Conservation (phyloP, 192 early-diverging fungal species). For the Dissophora ornata region DNA sequence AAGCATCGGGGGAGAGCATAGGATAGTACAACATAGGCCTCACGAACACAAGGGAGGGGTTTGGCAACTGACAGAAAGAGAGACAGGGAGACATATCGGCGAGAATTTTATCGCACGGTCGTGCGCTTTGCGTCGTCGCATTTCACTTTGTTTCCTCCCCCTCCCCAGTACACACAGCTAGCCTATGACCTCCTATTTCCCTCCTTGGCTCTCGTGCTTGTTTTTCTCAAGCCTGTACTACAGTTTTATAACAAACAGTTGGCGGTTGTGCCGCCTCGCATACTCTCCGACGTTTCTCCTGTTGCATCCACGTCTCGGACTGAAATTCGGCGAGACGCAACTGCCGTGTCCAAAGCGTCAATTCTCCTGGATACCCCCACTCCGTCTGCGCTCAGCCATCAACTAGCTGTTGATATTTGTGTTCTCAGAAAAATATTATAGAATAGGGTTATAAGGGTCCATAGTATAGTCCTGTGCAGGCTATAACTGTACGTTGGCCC, state of each 20-base stretch:
- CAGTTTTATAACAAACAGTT: neutral
- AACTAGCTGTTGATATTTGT: too few relatives aligned
- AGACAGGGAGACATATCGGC: slow-evolving; percentile 19
- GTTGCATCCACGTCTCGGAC: neutral
- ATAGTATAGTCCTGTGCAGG: too few relatives aligned
- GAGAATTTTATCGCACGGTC: slow-evolving; percentile 23
- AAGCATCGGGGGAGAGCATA: too few relatives aligned
- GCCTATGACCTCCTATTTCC: neutral
- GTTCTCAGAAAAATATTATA: too few relatives aligned
- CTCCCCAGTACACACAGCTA: neutral
- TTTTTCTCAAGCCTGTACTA: neutral
- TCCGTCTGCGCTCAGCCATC: too few relatives aligned
- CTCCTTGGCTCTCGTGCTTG: neutral
- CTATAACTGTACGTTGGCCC: too few relatives aligned
- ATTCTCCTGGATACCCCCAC: too few relatives aligned
- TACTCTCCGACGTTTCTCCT: slow-evolving; percentile 13
- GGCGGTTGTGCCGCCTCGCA: slow-evolving; percentile 9
- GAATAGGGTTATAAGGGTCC: too few relatives aligned
- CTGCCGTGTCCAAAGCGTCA: too few relatives aligned
- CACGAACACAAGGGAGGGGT: too few relatives aligned
- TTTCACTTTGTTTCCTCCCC: slow-evolving; percentile 1
- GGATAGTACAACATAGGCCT: too few relatives aligned
- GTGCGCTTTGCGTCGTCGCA: slow-evolving; percentile 1
- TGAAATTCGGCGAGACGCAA: slow-evolving; percentile 1
- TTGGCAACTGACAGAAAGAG: slow-evolving; percentile 8